A percentile compares a stretch with the other conserved stretches of the same genome.
phyloP scores from a whole-genome alignment of 257 asterid species.

The Scutellaria minor region DNA sequence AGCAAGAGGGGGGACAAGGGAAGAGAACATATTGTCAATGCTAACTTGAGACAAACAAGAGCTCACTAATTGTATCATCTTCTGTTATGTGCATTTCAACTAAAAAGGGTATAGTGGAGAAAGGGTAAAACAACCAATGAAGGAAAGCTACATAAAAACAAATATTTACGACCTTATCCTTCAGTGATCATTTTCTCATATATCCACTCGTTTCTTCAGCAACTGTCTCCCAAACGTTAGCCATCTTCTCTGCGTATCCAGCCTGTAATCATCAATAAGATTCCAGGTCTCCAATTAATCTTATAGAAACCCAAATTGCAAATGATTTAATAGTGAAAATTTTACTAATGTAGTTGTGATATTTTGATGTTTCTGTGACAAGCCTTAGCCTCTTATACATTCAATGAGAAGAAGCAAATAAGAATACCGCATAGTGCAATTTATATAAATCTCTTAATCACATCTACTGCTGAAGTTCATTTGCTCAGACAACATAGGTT shows the following conservation, averaged over 20 bases:
- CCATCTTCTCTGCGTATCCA: conserved; percentile 96
- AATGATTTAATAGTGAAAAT: too few relatives aligned
- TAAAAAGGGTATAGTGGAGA: conserved; percentile 15
- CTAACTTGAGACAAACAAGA: too few relatives aligned
- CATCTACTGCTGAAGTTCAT: neutral
- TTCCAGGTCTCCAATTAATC: neutral
- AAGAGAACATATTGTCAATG: too few relatives aligned
- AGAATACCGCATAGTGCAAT: too few relatives aligned
- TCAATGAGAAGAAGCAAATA: too few relatives aligned
- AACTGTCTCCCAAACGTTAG: conserved; percentile 80
- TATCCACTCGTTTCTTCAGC: conserved; percentile 85
- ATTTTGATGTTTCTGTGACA: too few relatives aligned
- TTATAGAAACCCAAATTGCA: neutral
- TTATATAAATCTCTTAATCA: neutral
- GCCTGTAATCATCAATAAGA: conserved; percentile 54
- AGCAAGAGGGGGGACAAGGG: too few relatives aligned
- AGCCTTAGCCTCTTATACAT: too few relatives aligned
- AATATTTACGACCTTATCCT: conserved; percentile 38
- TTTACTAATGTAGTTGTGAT: too few relatives aligned
- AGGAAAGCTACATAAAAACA: neutral
- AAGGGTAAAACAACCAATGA: neutral
- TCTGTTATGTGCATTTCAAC: conserved; percentile 32
- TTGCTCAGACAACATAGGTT: conserved; percentile 6
- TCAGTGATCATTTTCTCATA: conserved; percentile 40
- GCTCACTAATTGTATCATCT: too few relatives aligned